Evolutionary conservation across 768 basidiomycete genomes (phyloP).

Genomic region (Leccinum variicolor): DNA sequence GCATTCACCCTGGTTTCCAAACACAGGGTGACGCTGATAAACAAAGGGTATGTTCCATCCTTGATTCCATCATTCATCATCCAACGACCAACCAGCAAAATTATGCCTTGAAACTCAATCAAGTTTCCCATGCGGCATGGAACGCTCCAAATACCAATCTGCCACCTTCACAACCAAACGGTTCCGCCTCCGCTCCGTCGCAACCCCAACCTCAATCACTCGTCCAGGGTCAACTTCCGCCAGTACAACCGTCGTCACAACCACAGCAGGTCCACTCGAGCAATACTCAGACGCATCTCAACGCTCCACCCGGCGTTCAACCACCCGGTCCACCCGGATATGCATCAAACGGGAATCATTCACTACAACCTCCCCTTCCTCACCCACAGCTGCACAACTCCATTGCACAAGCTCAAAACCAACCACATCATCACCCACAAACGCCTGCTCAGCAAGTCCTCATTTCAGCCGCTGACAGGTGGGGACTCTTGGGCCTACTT

Average conservation of each 20-base stretch:
- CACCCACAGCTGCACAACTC: conserved; percentile 35
- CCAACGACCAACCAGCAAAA: conserved; percentile 40
- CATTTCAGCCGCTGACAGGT: conserved; percentile 89
- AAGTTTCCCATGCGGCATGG: conserved; percentile 62
- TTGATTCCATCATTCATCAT: background rate
- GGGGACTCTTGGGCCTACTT: conserved; percentile 86
- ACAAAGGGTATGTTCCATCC: conserved; percentile 49
- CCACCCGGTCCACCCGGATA: conserved; percentile 38
- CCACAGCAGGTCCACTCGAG: conserved; percentile 27
- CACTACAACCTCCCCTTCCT: conserved; percentile 27
- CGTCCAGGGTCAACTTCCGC: conserved; percentile 20
- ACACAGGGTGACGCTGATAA: conserved; percentile 65
- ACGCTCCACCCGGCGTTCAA: conserved; percentile 49
- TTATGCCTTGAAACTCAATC: conserved; percentile 62
- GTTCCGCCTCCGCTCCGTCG: conserved; percentile 17
- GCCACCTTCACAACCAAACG: conserved; percentile 29
- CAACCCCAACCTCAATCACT: conserved; percentile 24
- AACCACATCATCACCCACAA: conserved; percentile 59
- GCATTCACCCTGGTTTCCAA: conserved; percentile 44
- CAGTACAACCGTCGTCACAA: conserved; percentile 28
- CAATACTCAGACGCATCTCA: conserved; percentile 48
- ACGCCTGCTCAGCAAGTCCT: conserved; percentile 93
- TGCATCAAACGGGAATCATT: conserved; percentile 36
- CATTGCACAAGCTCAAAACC: conserved; percentile 29
- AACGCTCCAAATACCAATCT: conserved; percentile 53